phyloP scores from a whole-genome alignment of 2,329 filamentous ascomycete genomes.

The Claviceps monticola region DNA sequence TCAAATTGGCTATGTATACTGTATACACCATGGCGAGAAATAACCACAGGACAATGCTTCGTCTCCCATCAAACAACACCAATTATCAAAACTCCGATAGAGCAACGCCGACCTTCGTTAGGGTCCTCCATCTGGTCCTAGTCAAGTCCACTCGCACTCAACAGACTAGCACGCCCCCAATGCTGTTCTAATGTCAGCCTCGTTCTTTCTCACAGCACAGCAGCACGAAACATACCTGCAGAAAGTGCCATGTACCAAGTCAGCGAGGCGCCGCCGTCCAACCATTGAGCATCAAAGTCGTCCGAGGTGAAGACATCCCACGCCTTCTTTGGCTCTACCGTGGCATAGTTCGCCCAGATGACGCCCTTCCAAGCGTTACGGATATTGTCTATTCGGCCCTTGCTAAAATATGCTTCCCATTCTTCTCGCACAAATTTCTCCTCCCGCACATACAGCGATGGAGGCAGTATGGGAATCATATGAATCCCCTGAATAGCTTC shows the following conservation, averaged over 20 bases:
- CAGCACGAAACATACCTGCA: constrained; percentile 39
- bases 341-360: constrained; percentile 67
- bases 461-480: constrained; percentile 64
- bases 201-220: neutral
- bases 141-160: neutral
- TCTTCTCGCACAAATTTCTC: constrained; percentile 64
- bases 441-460: constrained; percentile 52
- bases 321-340: constrained; percentile 54
- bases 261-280: constrained; percentile 70
- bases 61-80: too few relatives aligned
- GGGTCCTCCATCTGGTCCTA: too few relatives aligned
- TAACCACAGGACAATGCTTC: too few relatives aligned
- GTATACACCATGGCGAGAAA: too few relatives aligned
- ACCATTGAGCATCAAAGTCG: constrained; percentile 51
- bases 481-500: constrained; percentile 69
- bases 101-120: too few relatives aligned
- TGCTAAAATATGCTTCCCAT: constrained; percentile 66
- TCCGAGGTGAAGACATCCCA: constrained; percentile 61
- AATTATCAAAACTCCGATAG: too few relatives aligned
- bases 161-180: constrained; percentile 1
- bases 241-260: constrained; percentile 77
- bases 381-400: constrained; percentile 49
- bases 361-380: constrained; percentile 76
- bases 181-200: constrained; percentile 3
- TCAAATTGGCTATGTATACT: too few relatives aligned